Evolutionary conservation across 768 basidiomycete species (phyloP).

Genomic region (Cyclocybe aegerita): DNA sequence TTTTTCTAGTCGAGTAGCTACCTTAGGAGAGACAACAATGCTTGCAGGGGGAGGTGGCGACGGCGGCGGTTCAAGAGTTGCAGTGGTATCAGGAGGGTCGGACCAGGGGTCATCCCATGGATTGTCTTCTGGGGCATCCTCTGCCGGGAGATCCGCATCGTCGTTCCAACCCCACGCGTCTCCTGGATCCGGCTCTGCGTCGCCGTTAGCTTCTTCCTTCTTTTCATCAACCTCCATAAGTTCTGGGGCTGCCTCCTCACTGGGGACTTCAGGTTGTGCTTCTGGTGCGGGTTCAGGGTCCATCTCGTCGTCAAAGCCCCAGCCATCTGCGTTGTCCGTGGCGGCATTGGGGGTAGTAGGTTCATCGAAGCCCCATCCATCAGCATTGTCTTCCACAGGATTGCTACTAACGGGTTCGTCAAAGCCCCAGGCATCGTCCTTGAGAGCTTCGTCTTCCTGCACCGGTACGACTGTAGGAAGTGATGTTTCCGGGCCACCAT

Average conservation of each 20-base stretch:
- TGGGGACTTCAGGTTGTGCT: slow-evolving; percentile 6
- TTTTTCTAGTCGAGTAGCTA: slow-evolving; percentile 55
- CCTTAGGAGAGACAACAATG: slow-evolving; percentile 38
- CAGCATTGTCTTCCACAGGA: slow-evolving; percentile 24
- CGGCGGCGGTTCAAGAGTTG: slow-evolving; percentile 27
- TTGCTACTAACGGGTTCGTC: slow-evolving; percentile 26
- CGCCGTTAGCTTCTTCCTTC: slow-evolving; percentile 10
- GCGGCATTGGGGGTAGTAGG: slow-evolving; percentile 2
- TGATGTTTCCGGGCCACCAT: slow-evolving; percentile 28
- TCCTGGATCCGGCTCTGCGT: slow-evolving; percentile 40
- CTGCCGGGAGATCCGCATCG: slow-evolving; percentile 37
- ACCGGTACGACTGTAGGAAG: slow-evolving; percentile 28
- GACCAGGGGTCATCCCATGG: slow-evolving; percentile 74
- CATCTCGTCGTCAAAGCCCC: slow-evolving; percentile 55
- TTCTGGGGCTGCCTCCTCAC: slow-evolving; percentile 6
- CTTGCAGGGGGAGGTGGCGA: slow-evolving; percentile 28
- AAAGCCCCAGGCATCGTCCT: slow-evolving; percentile 34
- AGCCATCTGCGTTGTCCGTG: slow-evolving; percentile 37
- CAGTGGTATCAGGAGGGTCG: slow-evolving; percentile 33
- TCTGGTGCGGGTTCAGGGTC: slow-evolving; percentile 15
- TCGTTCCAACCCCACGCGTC: slow-evolving; percentile 84
- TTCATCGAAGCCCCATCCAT: slow-evolving; percentile 27
- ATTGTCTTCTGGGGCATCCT: slow-evolving; percentile 38
- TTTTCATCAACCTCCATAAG: not conserved
- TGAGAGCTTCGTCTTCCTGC: slow-evolving; percentile 34